Conservation (phyloP, 192 early-diverging fungal genomes). For the Entomortierella beljakovae region DNA sequence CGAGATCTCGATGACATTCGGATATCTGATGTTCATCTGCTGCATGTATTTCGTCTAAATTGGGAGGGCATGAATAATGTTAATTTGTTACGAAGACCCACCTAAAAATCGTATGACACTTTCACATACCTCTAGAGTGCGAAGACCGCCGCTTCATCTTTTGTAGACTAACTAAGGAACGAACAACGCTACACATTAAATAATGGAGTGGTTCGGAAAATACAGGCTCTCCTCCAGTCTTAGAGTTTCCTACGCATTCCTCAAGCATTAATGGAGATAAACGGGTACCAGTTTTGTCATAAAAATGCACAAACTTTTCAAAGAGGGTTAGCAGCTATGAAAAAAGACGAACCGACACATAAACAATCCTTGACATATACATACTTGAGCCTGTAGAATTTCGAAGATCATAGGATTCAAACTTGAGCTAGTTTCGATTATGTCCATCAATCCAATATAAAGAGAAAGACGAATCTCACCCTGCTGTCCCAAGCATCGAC, state of each 20-base stretch:
- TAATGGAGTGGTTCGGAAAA: constrained; percentile 64
- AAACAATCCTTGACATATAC: not conserved
- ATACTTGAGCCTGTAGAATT: constrained; percentile 62
- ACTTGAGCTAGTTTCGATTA: constrained; percentile 54
- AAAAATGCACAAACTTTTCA: constrained; percentile 39
- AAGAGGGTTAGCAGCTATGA: constrained; percentile 2
- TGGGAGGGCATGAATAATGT: not conserved
- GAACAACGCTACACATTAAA: constrained; percentile 50
- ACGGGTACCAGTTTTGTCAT: constrained; percentile 28
- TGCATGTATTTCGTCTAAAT: constrained; percentile 6
- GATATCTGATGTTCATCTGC: constrained; percentile 30
- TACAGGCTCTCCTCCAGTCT: constrained; percentile 49
- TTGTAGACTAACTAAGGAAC: constrained; percentile 28
- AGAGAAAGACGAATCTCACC: constrained; percentile 64
- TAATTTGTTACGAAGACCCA: not conserved
- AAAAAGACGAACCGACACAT: constrained; percentile 14
- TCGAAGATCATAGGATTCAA: constrained; percentile 61
- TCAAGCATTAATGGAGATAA: constrained; percentile 45
- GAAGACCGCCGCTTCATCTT: constrained; percentile 17
- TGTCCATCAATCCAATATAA: constrained; percentile 65
- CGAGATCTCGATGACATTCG: constrained; percentile 28
- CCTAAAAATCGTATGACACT: no score
- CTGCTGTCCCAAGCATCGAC: constrained; percentile 79
- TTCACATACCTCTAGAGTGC: constrained; percentile 1
- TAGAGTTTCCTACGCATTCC: constrained; percentile 45